A percentile compares a stretch with the other conserved stretches of the same genome.
Evolutionary conservation across 805 yeast species (phyloP).

Genomic region (Yamadazyma akitaensis): DNA sequence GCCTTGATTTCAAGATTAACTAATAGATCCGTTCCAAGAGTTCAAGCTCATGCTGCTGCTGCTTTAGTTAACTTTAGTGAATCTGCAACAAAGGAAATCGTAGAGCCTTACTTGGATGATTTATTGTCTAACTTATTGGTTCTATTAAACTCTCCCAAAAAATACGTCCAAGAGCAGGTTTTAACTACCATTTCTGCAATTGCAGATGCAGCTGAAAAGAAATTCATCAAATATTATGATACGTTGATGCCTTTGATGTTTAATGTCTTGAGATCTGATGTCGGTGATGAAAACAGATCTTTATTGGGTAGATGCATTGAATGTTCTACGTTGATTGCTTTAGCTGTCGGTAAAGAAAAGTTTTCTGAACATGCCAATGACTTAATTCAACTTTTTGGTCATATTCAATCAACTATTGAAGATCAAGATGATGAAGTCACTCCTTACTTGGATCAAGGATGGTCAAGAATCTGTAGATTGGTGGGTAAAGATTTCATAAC

Average conservation of each 20-base stretch:
- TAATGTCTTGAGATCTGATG: constrained; percentile 73
- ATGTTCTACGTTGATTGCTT: constrained; percentile 90
- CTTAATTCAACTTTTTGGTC: constrained; percentile 65
- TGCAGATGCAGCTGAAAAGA: constrained; percentile 92
- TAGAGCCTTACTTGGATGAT: constrained; percentile 91
- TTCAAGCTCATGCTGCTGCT: constrained; percentile 98
- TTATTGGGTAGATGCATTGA: constrained; percentile 93
- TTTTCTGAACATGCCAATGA: constrained; percentile 74
- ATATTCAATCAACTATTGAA: constrained; percentile 58
- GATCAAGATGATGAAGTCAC: constrained; percentile 85
- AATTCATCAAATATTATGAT: constrained; percentile 88
- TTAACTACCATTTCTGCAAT: constrained; percentile 94
- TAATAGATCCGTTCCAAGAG: constrained; percentile 75
- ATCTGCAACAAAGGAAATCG: constrained; percentile 78
- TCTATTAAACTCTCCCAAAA: constrained; percentile 77
- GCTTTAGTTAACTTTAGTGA: constrained; percentile 95
- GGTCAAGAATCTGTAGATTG: constrained; percentile 90
- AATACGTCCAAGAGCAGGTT: constrained; percentile 96
- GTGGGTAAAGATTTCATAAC: constrained; percentile 85
- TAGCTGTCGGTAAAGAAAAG: constrained; percentile 91
- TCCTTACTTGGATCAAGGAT: constrained; percentile 85
- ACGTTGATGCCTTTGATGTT: constrained; percentile 87
- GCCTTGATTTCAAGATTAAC: constrained; percentile 81
- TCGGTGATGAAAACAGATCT: constrained; percentile 72
- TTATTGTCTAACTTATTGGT: constrained; percentile 70